A percentile compares a stretch with the other conserved stretches of the same genome.
Conservation (phyloP, 352 stramenopile species). For the Globisporangium barbulae region DNA sequence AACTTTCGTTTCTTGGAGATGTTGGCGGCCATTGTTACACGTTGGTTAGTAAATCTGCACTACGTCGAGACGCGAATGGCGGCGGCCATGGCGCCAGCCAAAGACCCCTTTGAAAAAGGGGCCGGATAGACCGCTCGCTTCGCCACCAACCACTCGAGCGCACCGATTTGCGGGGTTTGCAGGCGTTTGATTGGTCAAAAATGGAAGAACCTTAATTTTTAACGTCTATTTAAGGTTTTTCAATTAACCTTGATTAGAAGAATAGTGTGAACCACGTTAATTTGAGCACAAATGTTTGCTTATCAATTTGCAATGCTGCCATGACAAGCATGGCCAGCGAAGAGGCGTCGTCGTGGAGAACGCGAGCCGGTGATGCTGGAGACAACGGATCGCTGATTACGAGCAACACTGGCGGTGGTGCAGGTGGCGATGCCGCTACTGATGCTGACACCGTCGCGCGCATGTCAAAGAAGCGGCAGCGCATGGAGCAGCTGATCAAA, state of each 20-base stretch:
- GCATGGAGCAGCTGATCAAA: constrained; percentile 53
- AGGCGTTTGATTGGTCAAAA: no score
- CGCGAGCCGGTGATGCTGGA: neutral
- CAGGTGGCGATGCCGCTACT: neutral
- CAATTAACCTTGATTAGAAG: no score
- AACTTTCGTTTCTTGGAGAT: constrained; percentile 99
- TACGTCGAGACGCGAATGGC: neutral
- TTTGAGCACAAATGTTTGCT: neutral
- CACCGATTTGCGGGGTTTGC: no score
- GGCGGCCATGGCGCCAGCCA: neutral
- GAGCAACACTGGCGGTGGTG: no score
- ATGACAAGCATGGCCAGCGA: neutral
- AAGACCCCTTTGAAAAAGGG: neutral
- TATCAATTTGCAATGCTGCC: neutral
- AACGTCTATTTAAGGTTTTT: no score
- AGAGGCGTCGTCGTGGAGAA: neutral
- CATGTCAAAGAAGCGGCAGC: constrained; percentile 39
- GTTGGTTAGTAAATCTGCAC: constrained; percentile 19
- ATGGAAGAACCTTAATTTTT: no score
- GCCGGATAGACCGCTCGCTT: neutral
- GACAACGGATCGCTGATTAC: neutral
- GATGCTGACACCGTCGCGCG: constrained; percentile 3
- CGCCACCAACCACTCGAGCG: constrained; percentile 8
- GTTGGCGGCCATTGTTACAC: constrained; percentile 77
- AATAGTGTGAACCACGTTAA: neutral